Conservation (phyloP, 192 early-diverging fungal species). For the Backusella westeae region DNA sequence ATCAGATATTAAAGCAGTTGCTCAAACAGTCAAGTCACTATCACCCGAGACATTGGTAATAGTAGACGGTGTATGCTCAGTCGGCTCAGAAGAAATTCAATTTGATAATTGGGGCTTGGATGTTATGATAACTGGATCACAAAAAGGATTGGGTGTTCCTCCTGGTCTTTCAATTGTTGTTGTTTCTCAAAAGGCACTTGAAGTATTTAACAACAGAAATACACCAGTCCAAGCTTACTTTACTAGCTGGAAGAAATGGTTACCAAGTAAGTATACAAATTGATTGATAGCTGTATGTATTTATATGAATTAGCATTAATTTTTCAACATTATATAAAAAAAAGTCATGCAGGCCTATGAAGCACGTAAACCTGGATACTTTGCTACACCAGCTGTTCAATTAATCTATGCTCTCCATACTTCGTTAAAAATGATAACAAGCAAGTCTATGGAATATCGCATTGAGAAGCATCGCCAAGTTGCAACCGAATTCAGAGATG, state of each 20-base stretch:
- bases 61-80: conserved; percentile 95
- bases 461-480: conserved; percentile 79
- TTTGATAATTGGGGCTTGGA: conserved; percentile 93
- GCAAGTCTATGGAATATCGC: conserved; percentile 68
- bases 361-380: conserved; percentile 87
- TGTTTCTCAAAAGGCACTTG: conserved; percentile 71
- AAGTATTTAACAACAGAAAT: conserved; percentile 68
- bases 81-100: conserved; percentile 88
- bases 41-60: conserved; percentile 89
- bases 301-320: neutral
- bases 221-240: conserved; percentile 87
- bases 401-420: conserved; percentile 85
- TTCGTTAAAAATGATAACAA: conserved; percentile 76
- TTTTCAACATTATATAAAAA: neutral
- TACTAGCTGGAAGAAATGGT: conserved; percentile 90
- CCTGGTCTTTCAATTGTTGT: conserved; percentile 91
- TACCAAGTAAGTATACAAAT: conserved; percentile 60
- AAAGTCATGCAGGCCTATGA: conserved; percentile 94
- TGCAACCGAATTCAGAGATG: conserved; percentile 70
- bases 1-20: conserved; percentile 75
- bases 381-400: conserved; percentile 97
- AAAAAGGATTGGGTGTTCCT: conserved; percentile 94
- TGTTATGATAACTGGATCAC: conserved; percentile 88
- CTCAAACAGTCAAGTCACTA: conserved; percentile 64
- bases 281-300: neutral